These are phyloP conservation scores for Starmerella sp. DNA, from an alignment of 805 yeast genomes.

Conservation along the genomic window DNA sequence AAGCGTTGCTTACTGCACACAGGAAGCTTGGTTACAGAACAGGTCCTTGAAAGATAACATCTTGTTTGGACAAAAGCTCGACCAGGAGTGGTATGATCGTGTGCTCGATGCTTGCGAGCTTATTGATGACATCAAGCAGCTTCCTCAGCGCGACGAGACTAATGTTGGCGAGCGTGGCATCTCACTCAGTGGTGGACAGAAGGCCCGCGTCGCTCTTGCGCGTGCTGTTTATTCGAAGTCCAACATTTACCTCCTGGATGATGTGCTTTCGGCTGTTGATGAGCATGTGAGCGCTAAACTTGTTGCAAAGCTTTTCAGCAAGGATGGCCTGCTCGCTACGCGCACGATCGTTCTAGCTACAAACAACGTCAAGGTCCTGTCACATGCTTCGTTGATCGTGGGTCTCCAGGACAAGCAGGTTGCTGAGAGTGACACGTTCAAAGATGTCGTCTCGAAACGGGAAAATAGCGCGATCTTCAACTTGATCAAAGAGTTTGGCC, in stretches of 20 bases:
- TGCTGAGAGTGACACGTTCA: conserved; percentile 47
- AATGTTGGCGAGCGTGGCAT: conserved; percentile 97
- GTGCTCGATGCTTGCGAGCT: conserved; percentile 87
- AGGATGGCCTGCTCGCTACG: conserved; percentile 55
- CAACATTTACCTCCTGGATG: conserved; percentile 82
- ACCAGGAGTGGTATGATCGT: conserved; percentile 64
- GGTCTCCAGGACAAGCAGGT: conserved; percentile 42
- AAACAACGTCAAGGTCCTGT: conserved; percentile 64
- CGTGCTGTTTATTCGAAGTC: conserved; percentile 94
- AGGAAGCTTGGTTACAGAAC: conserved; percentile 86
- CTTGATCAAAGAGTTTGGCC: conserved; percentile 39
- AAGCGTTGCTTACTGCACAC: conserved; percentile 71
- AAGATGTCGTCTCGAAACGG: conserved; percentile 36
- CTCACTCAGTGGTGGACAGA: conserved; percentile 93
- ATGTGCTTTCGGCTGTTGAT: conserved; percentile 91
- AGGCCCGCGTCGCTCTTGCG: conserved; percentile 88
- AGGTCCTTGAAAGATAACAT: conserved; percentile 83
- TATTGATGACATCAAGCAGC: conserved; percentile 57
- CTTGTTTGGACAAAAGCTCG: conserved; percentile 76
- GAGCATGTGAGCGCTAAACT: conserved; percentile 90
- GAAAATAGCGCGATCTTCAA: conserved; percentile 16
- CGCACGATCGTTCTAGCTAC: conserved; percentile 73
- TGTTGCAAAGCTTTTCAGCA: conserved; percentile 63
- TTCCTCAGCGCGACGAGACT: conserved; percentile 84
- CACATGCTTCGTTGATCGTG: conserved; percentile 56